phyloP scores from a whole-genome alignment of 1,284 basidiomycete species.

The Earliella scabrosa region DNA sequence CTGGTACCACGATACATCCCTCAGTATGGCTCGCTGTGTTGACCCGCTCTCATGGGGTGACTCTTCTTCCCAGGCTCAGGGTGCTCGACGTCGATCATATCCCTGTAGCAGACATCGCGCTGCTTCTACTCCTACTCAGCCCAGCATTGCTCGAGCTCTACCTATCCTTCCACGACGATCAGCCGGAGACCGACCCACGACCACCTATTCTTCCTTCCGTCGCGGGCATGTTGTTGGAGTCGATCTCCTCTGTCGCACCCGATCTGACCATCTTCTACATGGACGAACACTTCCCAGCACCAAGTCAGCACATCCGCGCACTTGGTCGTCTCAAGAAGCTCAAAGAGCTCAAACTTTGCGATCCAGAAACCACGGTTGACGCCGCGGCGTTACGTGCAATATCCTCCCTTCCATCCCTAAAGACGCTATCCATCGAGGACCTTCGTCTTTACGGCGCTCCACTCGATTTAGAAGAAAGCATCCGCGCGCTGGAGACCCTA shows the following conservation, averaged over 20 bases:
- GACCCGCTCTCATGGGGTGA: background rate
- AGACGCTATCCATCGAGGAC: background rate
- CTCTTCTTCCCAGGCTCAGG: background rate
- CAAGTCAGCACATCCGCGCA: background rate
- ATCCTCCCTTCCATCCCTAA: background rate
- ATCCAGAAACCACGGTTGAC: background rate
- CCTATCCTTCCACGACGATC: background rate
- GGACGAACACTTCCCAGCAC: constrained; percentile 1
- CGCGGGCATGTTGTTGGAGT: background rate
- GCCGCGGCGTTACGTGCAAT: background rate
- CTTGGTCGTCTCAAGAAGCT: background rate
- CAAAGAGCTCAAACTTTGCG: constrained; percentile 3
- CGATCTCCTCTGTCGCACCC: background rate
- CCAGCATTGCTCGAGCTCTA: background rate
- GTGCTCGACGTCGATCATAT: background rate
- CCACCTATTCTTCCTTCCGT: background rate
- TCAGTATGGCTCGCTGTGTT: background rate
- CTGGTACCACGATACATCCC: background rate
- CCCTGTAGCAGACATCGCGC: background rate
- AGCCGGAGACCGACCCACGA: background rate
- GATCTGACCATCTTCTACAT: constrained; percentile 2
- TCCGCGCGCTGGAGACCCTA: background rate
- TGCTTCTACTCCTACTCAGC: background rate
- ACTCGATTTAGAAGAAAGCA: background rate
- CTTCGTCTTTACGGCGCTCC: background rate